Conservation (phyloP, 2,329 filamentous ascomycete genomes). For the Venturiaceae sp. region DNA sequence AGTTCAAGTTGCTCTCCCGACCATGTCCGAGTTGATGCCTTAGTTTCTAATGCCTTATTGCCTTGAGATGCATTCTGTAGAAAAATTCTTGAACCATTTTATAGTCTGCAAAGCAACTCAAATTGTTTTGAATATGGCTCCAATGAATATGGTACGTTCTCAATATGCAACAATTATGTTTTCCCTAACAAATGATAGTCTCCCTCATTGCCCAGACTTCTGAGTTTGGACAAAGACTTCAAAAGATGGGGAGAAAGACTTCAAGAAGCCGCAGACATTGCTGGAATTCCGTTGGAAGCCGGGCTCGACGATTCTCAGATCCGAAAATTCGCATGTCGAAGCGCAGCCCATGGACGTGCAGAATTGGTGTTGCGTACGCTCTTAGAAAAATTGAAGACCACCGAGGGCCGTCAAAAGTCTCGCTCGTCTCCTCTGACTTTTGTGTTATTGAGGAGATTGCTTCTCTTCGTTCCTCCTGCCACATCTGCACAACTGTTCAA, state of each 20-base stretch:
- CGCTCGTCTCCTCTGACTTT: constrained; percentile 37
- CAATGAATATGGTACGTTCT: not conserved
- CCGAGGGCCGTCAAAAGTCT: constrained; percentile 25
- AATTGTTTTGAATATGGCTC: not conserved
- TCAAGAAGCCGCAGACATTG: constrained; percentile 28
- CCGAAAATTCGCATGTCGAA: constrained; percentile 1
- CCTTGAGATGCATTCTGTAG: too few relatives aligned
- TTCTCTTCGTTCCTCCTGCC: constrained; percentile 57
- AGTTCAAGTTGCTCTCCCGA: not conserved
- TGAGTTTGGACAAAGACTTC: constrained; percentile 28
- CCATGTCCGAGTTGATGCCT: not conserved
- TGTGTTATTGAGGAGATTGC: constrained; percentile 51
- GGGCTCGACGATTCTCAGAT: constrained; percentile 13
- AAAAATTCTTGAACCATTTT: not conserved
- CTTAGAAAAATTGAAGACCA: constrained; percentile 46
- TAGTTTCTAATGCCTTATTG: too few relatives aligned
- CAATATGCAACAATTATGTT: not conserved
- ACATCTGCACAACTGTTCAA: constrained; percentile 62
- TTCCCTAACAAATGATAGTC: not conserved
- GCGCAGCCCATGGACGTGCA: constrained; percentile 35
- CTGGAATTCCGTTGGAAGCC: constrained; percentile 23
- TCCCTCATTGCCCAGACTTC: constrained; percentile 26
- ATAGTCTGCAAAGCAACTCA: not conserved
- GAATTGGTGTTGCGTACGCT: constrained; percentile 62
- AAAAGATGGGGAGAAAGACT: constrained; percentile 27